Base-by-base conservation (phyloP, 202 grass and related monocot species). In the Alloteropsis angusta region DNA sequence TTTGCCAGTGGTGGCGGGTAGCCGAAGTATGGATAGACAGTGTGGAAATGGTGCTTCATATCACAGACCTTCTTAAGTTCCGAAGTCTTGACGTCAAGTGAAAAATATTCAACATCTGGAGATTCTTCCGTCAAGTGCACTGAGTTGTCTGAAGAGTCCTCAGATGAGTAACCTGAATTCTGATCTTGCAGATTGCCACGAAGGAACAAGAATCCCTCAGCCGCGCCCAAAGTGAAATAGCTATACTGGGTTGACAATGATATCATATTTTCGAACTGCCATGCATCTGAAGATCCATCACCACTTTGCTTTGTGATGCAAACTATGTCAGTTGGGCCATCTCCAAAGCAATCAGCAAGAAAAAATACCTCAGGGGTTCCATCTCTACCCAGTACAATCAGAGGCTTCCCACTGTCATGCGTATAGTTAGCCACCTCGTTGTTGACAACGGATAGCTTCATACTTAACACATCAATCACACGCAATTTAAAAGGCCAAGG, bases 131-230 rank as follows among this genome's bases (percentile, higher is more conserved):
- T 4, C 3, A 8, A 28, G 41, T 17, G 22, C 1, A 14, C 6
- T 46, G 42, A 46, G 14, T 47, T 30, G 0, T 68, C 65, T 9
- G 43, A 46, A 28, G 42, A 68, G 39, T 68, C 65, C 6, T 68
- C 65, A 3, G 65, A 68, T 7, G 65, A 69, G 64, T 67, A 23
- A n/a, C 12, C 64, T 39, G 34, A 69, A 15, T 32, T 17, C 5
- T 35, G 23, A 58, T 54, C 50, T 69, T 25, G 52, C 32, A 21
- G 38, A 70, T 16, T 22, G 2, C 26, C 65, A 36, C 39, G 26
- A 70, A 80, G 38, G 65, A 80, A 80, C 46, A 80, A 59, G 65
- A 71, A 36, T 47, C 77, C 52, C 18, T 80, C 52, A 2, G 77
- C 5, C 4, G 39, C 53, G 6, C 65, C 65, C 18, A 70, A 28